A percentile compares a stretch with the other conserved stretches of the same genome.
Conservation (phyloP, 192 early-diverging fungal genomes). For the Gigaspora rosea region DNA sequence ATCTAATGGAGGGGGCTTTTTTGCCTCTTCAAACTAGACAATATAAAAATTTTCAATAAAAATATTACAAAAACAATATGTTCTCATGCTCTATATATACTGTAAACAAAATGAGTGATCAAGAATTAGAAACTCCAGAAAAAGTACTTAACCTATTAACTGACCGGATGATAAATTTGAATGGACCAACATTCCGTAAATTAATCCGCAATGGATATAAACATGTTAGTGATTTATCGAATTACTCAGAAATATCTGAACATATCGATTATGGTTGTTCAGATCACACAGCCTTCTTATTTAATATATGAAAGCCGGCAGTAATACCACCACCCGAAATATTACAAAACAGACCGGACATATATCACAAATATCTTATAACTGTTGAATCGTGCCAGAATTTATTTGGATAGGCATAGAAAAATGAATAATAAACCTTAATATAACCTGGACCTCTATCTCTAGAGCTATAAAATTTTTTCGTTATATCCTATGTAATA, state of each 20-base stretch:
- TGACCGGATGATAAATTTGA: background rate
- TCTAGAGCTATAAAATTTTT: background rate
- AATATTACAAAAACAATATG: background rate
- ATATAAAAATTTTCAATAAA: too few relatives aligned
- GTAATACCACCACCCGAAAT: background rate
- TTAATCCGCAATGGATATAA: background rate
- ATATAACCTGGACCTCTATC: too few relatives aligned
- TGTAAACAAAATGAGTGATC: background rate
- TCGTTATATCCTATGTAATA: background rate
- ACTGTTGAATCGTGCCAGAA: too few relatives aligned
- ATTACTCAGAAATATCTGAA: background rate
- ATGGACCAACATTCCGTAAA: background rate
- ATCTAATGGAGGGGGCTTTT: too few relatives aligned
- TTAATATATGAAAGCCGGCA: background rate
- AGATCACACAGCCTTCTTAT: background rate
- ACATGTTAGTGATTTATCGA: background rate
- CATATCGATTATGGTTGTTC: background rate
- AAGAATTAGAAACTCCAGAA: background rate
- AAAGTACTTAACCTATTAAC: background rate
- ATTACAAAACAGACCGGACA: background rate
- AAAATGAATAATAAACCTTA: too few relatives aligned
- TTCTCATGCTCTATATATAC: background rate
- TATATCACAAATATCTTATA: slow-evolving; percentile 1
- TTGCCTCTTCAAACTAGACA: too few relatives aligned
- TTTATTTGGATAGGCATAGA: too few relatives aligned